Evolutionary conservation across 2,329 filamentous ascomycete genomes (phyloP), one percentile per base, ranked within the genome.

Genomic region (Cryphonectria parasitica): DNA sequence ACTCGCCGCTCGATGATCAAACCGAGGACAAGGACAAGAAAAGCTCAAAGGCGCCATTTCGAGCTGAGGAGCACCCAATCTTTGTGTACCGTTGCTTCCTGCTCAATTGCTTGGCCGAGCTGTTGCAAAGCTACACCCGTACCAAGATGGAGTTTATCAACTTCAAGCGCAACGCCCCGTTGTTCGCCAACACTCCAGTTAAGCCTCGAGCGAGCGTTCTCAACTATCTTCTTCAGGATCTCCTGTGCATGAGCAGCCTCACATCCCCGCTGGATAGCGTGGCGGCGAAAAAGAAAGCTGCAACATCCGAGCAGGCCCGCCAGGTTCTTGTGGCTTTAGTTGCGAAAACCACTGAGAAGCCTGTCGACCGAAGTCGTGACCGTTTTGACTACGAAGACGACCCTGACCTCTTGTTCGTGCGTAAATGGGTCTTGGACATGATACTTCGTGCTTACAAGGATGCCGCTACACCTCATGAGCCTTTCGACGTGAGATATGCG

Each of bases 131-230:
- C 77, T 99, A 98, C 82, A 97, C 94, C 75, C 90, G 94, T 68
- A 93, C 94, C 11, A 99, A 99, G 85, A 89, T 99, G 60, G 97
- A 99, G 79, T 98, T 99, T 79, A 98, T 99, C 84, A 98, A 98
- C 80, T 99, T 98, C 83, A 98, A 97, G 75, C 91, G 95, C 72
- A 97, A 95, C 77, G 91, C 93, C 8, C 93, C 95, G 63, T 87
- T 94, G 61, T 91, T 93, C 75, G 91, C 91, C 15, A 90, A 90
- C 68, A 98, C 96, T 1, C 96, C 96, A 6, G 95, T 97, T 22
- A 98, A 98, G 80, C 96, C 96, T 69, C 90, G 96, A 56, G 95
- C 95, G 15, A 94, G 92, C 73, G 92, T 98, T 60, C 84, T 99
- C 73, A 98, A 98, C 79, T 99, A 99, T 77, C 86, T 99, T 49